phyloP scores from a whole-genome alignment of 225 moss, liverwort and hornwort genomes.

The Neckera pumila region DNA sequence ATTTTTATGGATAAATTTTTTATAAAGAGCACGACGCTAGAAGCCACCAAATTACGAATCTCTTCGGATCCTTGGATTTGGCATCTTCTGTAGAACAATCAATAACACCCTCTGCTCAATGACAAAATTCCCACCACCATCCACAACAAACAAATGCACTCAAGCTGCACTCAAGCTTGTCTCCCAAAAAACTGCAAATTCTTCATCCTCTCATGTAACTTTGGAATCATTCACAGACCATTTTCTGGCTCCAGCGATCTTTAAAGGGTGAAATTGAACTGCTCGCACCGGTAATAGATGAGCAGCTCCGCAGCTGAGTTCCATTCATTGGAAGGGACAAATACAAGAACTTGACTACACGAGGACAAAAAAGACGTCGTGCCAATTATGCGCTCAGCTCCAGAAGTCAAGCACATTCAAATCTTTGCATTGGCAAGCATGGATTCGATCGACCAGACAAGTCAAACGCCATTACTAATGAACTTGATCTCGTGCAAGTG shows the following conservation, averaged over 20 bases:
- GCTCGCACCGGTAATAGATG: neutral
- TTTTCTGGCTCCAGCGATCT: neutral
- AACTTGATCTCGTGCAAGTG: neutral
- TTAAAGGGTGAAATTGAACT: neutral
- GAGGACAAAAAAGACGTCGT: neutral
- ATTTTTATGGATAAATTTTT: too few species aligned
- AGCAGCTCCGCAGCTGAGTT: neutral
- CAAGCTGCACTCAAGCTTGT: neutral
- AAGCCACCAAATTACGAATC: neutral
- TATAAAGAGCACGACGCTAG: accelerated
- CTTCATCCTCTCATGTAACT: neutral
- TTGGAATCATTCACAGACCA: neutral
- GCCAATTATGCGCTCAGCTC: neutral
- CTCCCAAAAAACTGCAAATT: neutral
- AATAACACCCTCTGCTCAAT: neutral
- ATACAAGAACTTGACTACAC: neutral
- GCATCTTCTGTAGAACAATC: neutral
- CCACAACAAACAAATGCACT: neutral
- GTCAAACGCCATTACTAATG: neutral
- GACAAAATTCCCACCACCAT: neutral
- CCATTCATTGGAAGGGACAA: neutral
- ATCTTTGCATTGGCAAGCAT: too few species aligned
- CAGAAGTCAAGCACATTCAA: neutral
- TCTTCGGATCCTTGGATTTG: neutral
- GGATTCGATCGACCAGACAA: neutral